Conservation (phyloP, 2,329 filamentous ascomycete species). For the Diaporthe batatas region DNA sequence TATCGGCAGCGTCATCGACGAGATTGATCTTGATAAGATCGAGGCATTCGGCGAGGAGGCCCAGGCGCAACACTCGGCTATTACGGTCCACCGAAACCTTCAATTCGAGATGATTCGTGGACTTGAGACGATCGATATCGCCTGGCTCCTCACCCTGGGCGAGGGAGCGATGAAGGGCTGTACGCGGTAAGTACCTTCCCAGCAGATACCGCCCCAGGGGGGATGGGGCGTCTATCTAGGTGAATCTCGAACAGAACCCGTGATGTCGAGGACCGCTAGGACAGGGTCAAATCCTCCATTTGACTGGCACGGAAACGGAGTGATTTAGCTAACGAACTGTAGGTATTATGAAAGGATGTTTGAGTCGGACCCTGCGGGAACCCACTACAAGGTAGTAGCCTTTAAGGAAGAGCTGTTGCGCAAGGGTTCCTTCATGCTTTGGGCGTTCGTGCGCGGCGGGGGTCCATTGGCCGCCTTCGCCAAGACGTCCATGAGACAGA, state of each 20-base stretch:
- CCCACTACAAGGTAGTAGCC: conserved; percentile 33
- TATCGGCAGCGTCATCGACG: neutral
- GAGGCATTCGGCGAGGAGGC: neutral
- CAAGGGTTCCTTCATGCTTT: conserved; percentile 36
- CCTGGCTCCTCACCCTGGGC: conserved; percentile 23
- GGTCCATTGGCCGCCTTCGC: conserved; percentile 14
- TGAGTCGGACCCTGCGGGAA: conserved; percentile 32
- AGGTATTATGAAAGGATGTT: conserved; percentile 22
- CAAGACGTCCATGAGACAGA: neutral
- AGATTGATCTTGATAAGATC: conserved; percentile 4
- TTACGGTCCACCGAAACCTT: conserved; percentile 3
- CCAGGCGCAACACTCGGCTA: neutral
- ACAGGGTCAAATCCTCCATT: neutral
- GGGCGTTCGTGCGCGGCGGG: conserved; percentile 37
- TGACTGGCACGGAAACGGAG: neutral
- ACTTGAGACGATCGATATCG: conserved; percentile 19
- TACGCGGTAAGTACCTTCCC: neutral
- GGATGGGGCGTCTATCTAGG: neutral
- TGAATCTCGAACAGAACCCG: neutral
- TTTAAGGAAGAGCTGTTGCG: conserved; percentile 40
- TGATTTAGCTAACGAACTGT: neutral
- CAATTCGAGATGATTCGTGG: conserved; percentile 9
- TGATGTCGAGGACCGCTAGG: neutral
- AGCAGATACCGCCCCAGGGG: neutral
- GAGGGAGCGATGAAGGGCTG: conserved; percentile 32